phyloP scores from a whole-genome alignment of 768 basidiomycete genomes.

The Mycena rebaudengoi region DNA sequence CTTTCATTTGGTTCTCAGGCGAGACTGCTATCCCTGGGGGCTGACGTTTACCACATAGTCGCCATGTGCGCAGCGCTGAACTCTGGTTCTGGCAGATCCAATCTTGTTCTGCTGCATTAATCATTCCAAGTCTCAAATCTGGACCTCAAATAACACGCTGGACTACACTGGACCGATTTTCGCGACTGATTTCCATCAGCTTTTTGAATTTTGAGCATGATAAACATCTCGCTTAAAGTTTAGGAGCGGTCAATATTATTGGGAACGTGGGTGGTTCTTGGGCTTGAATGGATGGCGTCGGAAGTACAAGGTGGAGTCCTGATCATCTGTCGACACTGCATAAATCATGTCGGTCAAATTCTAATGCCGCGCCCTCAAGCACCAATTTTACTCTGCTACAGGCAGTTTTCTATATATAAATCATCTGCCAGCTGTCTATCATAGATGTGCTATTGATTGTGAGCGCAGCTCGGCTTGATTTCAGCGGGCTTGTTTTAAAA shows the following conservation, averaged over 20 bases:
- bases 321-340: too few species aligned
- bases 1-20: slow-evolving; percentile 13
- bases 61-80: slow-evolving; percentile 13
- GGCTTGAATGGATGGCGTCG: too few species aligned
- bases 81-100: not conserved
- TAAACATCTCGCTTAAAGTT: slow-evolving; percentile 1
- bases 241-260: not conserved
- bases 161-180: slow-evolving; percentile 6
- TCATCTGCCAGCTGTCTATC: too few species aligned
- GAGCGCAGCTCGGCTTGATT: too few species aligned
- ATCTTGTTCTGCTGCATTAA: not conserved
- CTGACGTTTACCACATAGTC: slow-evolving; percentile 14
- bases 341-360: too few species aligned
- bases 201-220: not conserved
- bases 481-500: too few species aligned
- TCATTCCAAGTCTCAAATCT: not conserved
- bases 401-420: too few species aligned
- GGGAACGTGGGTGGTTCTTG: too few species aligned
- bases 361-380: too few species aligned
- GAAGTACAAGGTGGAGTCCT: not conserved
- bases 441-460: too few species aligned
- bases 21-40: not conserved
- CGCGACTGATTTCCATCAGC: not conserved
- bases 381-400: too few species aligned
- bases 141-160: not conserved